These are phyloP conservation scores for Aspergillus transmontanensis DNA, from an alignment of 2,329 filamentous ascomycete genomes.

Conservation along the genomic window DNA sequence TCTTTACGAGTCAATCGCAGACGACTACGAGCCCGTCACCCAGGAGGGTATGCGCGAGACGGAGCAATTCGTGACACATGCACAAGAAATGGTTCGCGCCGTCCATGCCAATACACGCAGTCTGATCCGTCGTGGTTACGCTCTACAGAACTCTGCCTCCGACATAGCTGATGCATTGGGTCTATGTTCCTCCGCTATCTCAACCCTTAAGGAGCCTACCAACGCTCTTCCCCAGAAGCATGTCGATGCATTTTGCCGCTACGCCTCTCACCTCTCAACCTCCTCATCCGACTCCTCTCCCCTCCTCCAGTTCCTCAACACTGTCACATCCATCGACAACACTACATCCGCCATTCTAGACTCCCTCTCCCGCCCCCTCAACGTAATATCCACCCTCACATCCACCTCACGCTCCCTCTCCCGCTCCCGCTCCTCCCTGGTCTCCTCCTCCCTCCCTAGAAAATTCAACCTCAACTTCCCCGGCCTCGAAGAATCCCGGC, in stretches of 20 bases:
- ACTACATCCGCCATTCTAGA: conserved; percentile 80
- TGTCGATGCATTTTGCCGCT: conserved; percentile 70
- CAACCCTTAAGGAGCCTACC: conserved; percentile 51
- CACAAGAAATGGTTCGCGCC: conserved; percentile 82
- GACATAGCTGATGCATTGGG: conserved; percentile 48
- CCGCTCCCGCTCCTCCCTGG: conserved; percentile 75
- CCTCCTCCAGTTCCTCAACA: conserved; percentile 70
- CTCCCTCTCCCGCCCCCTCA: conserved; percentile 76
- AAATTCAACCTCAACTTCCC: conserved; percentile 52
- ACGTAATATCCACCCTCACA: conserved; percentile 76
- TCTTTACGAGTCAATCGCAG: conserved; percentile 78
- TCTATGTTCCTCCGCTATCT: conserved; percentile 49
- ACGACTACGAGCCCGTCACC: conserved; percentile 80
- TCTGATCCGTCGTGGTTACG: conserved; percentile 77
- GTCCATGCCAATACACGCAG: conserved; percentile 82
- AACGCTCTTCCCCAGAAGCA: conserved; percentile 71
- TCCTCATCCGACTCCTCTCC: conserved; percentile 69
- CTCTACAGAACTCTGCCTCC: conserved; percentile 64
- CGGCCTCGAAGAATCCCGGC: conserved; percentile 78
- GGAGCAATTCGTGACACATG: conserved; percentile 89
- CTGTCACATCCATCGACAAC: conserved; percentile 76
- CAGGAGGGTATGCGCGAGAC: conserved; percentile 77
- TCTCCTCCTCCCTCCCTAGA: conserved; percentile 53
- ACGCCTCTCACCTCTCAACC: conserved; percentile 66
- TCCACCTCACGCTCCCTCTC: conserved; percentile 75